phyloP scores from a whole-genome alignment of 2,329 filamentous ascomycete genomes.

The Colletotrichum lentis region DNA sequence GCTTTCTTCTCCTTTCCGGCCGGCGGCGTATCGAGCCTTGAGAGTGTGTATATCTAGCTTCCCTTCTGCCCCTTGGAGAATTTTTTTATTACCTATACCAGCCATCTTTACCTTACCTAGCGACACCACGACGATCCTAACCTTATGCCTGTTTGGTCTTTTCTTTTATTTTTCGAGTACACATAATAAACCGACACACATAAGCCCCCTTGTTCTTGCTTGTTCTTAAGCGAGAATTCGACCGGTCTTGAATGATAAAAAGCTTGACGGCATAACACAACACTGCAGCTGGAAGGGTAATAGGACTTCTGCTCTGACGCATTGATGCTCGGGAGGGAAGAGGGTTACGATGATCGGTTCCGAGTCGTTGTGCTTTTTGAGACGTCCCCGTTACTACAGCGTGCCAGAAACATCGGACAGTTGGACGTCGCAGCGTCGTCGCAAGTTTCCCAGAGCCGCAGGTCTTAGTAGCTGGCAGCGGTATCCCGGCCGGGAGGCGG shows the following conservation, averaged over 20 bases:
- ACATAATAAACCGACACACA: neutral
- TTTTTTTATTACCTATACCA: neutral
- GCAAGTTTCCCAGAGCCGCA: constrained; percentile 32
- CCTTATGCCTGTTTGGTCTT: neutral
- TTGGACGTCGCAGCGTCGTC: constrained; percentile 33
- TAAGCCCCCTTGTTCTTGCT: neutral
- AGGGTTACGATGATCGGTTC: constrained; percentile 7
- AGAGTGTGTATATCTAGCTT: neutral
- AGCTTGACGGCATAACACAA: neutral
- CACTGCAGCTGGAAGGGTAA: neutral
- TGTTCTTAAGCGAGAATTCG: constrained; percentile 2
- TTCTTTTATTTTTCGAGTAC: neutral
- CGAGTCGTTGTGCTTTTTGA: constrained; percentile 5
- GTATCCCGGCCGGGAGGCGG: constrained; percentile 1
- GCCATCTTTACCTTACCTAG: neutral
- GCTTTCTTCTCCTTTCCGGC: neutral
- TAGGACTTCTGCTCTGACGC: neutral
- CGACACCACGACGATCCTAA: neutral
- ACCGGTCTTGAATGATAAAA: neutral
- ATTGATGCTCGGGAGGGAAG: neutral
- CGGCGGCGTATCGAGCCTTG: neutral
- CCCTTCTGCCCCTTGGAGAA: neutral
- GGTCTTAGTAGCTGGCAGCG: neutral
- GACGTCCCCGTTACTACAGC: constrained; percentile 8
- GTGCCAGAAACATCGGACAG: constrained; percentile 19